Percentiles rank a stretch among this genome's conserved stretches.
Evolutionary conservation across 192 early-diverging fungal species (phyloP).

Genomic region (Umbelopsis sp.): DNA sequence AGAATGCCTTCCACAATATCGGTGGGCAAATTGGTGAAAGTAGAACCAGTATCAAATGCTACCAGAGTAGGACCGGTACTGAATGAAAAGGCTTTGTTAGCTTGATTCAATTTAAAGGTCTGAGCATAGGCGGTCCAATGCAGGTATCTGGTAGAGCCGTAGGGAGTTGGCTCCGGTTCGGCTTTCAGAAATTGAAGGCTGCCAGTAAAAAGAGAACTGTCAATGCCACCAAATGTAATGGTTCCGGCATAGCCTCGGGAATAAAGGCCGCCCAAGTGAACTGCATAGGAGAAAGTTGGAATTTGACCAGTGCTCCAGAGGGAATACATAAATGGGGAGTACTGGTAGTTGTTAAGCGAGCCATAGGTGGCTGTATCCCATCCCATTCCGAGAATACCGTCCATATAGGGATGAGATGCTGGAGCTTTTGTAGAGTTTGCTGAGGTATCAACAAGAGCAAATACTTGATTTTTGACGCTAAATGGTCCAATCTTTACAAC

Average conservation of each 20-base stretch:
- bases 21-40: not conserved
- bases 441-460: constrained; percentile 25
- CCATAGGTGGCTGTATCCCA: not conserved
- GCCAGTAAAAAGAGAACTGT: not conserved
- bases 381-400: constrained; percentile 39
- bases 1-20: not conserved
- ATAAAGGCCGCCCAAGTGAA: constrained; percentile 6
- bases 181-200: not conserved
- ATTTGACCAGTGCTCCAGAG: constrained; percentile 2
- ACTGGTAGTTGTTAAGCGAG: not conserved
- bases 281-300: not conserved
- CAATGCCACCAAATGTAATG: constrained; percentile 8
- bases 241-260: not conserved
- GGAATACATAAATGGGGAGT: not conserved
- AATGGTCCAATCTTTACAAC: constrained; percentile 25
- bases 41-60: constrained; percentile 1
- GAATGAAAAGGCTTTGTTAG: not conserved
- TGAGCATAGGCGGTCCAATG: not conserved
- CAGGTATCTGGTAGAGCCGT: not conserved
- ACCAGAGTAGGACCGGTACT: not conserved
- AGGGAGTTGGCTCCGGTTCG: not conserved
- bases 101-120: not conserved
- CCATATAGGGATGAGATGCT: not conserved
- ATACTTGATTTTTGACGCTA: constrained; percentile 24
- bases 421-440: constrained; percentile 22